Evolutionary conservation across 257 asterid species (phyloP).

Genomic region (Primulina tabacum): DNA sequence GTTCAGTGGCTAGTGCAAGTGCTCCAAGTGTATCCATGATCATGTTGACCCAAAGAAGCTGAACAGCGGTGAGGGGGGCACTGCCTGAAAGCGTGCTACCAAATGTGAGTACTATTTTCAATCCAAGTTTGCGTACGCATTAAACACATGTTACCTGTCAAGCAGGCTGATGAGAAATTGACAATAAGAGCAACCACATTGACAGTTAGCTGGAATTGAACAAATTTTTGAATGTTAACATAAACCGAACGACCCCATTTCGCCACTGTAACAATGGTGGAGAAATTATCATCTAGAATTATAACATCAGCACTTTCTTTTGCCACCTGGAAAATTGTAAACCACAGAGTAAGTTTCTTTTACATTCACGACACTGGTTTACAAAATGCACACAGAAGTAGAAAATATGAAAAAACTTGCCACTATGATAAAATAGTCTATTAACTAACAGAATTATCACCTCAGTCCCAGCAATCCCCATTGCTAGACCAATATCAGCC

Average conservation of each 20-base stretch:
- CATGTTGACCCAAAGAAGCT: conserved; percentile 97
- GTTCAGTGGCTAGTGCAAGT: conserved; percentile 96
- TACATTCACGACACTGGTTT: not conserved
- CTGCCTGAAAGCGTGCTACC: conserved; percentile 44
- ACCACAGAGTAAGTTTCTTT: conserved; percentile 13
- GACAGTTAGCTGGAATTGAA: conserved; percentile 92
- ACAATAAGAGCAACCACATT: conserved; percentile 91
- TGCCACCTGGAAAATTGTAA: conserved; percentile 63
- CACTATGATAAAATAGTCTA: conserved; percentile 1
- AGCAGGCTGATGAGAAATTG: conserved; percentile 95
- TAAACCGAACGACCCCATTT: conserved; percentile 98
- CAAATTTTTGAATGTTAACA: conserved; percentile 87
- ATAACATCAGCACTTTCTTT: conserved; percentile 98
- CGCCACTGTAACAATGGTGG: conserved; percentile 93
- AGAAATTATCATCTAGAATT: conserved; percentile 90
- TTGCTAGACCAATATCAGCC: conserved; percentile 96
- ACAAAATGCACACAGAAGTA: not conserved
- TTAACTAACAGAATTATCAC: conserved; percentile 31
- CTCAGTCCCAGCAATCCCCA: conserved; percentile 97
- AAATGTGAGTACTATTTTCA: not conserved
- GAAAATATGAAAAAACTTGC: not conserved
- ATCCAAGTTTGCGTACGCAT: not conserved
- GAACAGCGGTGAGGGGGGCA: conserved; percentile 95
- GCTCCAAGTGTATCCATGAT: conserved; percentile 99
- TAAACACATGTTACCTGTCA: conserved; percentile 53